Base-by-base conservation (phyloP, 78 protist species). In the Paulinella micropora region DNA sequence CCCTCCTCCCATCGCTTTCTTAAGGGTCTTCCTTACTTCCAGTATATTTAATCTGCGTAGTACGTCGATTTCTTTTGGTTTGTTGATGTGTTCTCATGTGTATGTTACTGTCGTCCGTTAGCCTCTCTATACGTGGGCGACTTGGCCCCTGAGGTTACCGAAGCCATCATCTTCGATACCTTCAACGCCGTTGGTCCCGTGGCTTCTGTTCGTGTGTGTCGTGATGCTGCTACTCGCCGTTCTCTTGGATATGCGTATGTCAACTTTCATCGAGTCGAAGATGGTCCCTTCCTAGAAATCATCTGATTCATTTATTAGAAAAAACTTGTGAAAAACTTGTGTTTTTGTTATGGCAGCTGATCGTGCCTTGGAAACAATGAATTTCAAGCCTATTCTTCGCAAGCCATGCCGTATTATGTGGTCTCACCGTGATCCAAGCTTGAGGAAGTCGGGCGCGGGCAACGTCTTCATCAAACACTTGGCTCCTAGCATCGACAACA, bases 161-260 rank as follows among this genome's bases (percentile, higher is more conserved):
- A 97, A 87, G 89, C 88, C 6, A 73, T 32, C 37, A 94, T 97
- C 83, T 94, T 91, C 86, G 98, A 95, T 83, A 37, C 95, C 40
- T 97, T 97, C 94, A 86, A 88, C 73, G 88, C 89, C 51, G 95
- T 95, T 86, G 98, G 98, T 34, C 93, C 94, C 28, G 96, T 97
- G 39, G 92, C 93, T n/a, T 94, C 96, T 73, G 96, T 96, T 90
- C 94, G 96, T 1, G 97, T 98, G 39, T 95, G 97, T 87, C 94
- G 99, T 3, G 99, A 97, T 79, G 86, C 93, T 79, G 51, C 79
- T 69, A 95, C 98, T 23, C 95, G 94, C 64, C 94, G 95, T 40
- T 96, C 98, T 9, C 93, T 97, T n/a, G 97, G 97, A 39, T 97
- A 98, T 87, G 97, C 98, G 32, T 98, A 97, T 93, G 97, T 98